Conservation (phyloP, 2,329 filamentous ascomycete genomes). For the Pseudomassariella vexata region DNA sequence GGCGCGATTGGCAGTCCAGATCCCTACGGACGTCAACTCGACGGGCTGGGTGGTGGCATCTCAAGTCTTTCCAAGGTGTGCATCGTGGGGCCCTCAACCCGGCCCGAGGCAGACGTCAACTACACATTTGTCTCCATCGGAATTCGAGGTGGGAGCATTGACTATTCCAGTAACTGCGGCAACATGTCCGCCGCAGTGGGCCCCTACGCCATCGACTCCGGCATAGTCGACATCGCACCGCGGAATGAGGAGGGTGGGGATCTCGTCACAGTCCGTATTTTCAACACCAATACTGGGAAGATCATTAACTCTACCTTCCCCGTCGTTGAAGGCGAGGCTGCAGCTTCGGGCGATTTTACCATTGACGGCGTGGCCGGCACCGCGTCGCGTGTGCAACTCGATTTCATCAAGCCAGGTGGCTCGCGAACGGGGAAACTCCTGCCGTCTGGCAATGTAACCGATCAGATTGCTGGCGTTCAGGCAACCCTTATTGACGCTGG, state of each 20-base stretch:
- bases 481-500: constrained; percentile 58
- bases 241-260: too few species aligned
- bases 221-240: too few species aligned
- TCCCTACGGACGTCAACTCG: constrained; percentile 61
- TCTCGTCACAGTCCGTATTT: constrained; percentile 52
- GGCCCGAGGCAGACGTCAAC: constrained; percentile 49
- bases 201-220: constrained; percentile 58
- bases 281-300: constrained; percentile 68
- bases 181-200: constrained; percentile 67
- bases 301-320: constrained; percentile 53
- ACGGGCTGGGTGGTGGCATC: constrained; percentile 52
- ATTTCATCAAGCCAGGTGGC: constrained; percentile 57
- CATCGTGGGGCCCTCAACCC: constrained; percentile 49
- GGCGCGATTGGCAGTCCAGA: constrained; percentile 37
- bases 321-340: constrained; percentile 40
- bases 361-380: constrained; percentile 61
- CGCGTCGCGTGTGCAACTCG: constrained; percentile 50
- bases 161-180: constrained; percentile 68
- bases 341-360: constrained; percentile 45
- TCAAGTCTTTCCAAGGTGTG: constrained; percentile 57
- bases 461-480: constrained; percentile 41
- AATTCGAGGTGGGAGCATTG: constrained; percentile 53
- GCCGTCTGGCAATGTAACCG: constrained; percentile 50
- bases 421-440: constrained; percentile 57
- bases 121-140: constrained; percentile 69